Evolutionary conservation across 169 alveolate genomes (phyloP).

Genomic region (Cyclospora cayetanensis): DNA sequence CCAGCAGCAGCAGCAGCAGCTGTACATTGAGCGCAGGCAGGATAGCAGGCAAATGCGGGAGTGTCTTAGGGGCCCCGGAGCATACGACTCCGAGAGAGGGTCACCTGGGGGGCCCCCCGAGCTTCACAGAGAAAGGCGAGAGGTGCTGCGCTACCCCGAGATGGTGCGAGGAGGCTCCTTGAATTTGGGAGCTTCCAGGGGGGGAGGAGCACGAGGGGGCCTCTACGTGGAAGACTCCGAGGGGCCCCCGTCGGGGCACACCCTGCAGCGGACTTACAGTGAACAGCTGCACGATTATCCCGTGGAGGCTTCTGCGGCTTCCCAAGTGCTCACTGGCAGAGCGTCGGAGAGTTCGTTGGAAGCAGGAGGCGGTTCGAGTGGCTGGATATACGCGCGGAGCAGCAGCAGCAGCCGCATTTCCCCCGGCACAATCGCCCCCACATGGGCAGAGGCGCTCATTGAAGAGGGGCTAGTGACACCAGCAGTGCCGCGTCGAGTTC

Average conservation of each 20-base stretch:
- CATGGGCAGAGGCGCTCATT: constrained; percentile 41
- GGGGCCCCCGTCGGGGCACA: background rate
- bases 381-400: background rate
- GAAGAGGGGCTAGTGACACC: constrained; percentile 34
- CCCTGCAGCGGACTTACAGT: background rate
- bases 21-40: background rate
- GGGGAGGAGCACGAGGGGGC: no score
- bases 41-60: background rate
- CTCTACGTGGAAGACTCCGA: no score
- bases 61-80: background rate
- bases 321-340: background rate
- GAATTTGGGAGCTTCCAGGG: background rate
- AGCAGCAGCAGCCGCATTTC: background rate
- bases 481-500: no score
- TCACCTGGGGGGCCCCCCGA: constrained; percentile 6
- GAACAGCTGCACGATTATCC: background rate
- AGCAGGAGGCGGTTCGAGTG: background rate
- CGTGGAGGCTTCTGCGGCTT: background rate
- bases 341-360: background rate
- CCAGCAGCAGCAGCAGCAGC: background rate
- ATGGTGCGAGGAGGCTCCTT: no score
- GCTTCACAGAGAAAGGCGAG: no score
- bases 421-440: background rate
- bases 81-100: no score
- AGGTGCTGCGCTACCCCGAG: no score